A percentile compares a stretch with the other conserved stretches of the same genome.
These are phyloP conservation scores for Aureobasidium namibiae DNA, from an alignment of 2,329 filamentous ascomycete genomes.

Conservation along the genomic window DNA sequence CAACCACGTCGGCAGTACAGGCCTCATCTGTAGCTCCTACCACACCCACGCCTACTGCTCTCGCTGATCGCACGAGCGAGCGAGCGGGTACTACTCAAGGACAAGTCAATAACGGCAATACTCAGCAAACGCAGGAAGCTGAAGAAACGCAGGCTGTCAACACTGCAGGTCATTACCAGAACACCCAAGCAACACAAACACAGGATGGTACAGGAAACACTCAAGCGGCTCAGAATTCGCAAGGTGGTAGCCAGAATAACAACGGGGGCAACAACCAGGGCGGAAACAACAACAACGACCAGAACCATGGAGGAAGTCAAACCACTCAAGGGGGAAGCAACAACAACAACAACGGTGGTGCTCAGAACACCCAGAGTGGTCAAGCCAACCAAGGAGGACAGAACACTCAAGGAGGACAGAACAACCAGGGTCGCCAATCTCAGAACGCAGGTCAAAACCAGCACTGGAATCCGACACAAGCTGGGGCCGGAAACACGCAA, in stretches of 20 bases:
- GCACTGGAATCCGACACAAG: not conserved
- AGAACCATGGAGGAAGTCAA: not conserved
- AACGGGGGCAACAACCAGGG: too few relatives aligned
- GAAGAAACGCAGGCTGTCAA: not conserved
- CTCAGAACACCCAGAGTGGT: not conserved
- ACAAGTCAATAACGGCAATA: not conserved
- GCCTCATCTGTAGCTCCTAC: slow-evolving; percentile 14
- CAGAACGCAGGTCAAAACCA: not conserved
- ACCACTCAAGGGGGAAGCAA: not conserved
- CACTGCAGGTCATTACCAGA: not conserved
- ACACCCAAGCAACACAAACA: not conserved
- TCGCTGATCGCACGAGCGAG: slow-evolving; percentile 1
- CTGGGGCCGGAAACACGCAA: not conserved
- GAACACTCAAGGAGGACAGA: not conserved
- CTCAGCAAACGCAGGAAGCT: not conserved
- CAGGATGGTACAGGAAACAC: not conserved
- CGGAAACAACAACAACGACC: not conserved
- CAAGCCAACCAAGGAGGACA: not conserved
- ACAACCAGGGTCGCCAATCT: not conserved
- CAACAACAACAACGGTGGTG: not conserved
- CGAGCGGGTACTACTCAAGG: not conserved
- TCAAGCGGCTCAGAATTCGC: not conserved
- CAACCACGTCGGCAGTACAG: slow-evolving; percentile 12
- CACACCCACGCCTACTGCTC: slow-evolving; percentile 16
- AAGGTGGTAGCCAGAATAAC: not conserved